These are phyloP conservation scores for Magnaporthiopsis incrustans DNA, from an alignment of 2,329 filamentous ascomycete species.

Conservation along the genomic window DNA sequence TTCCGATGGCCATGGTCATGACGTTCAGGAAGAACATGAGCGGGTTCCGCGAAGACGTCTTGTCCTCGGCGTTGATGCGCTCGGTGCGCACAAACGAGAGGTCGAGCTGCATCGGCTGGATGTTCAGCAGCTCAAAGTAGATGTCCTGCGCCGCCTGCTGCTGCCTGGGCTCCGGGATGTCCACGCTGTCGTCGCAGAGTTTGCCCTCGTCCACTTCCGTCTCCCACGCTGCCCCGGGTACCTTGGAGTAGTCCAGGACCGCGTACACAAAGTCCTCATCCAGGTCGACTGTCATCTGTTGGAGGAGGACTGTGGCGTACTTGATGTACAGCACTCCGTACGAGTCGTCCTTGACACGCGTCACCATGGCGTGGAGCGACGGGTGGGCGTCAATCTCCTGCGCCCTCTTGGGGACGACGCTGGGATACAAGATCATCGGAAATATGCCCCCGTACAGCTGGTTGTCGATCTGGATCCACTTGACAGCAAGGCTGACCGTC, in stretches of 20 bases:
- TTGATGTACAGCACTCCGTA: constrained; percentile 98
- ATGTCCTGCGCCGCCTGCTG: constrained; percentile 85
- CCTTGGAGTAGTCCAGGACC: constrained; percentile 87
- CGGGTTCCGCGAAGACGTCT: constrained; percentile 81
- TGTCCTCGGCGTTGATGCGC: constrained; percentile 91
- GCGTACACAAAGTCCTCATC: constrained; percentile 98
- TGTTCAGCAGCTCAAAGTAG: constrained; percentile 94
- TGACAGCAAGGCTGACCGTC: constrained; percentile 81
- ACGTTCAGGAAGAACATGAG: constrained; percentile 99
- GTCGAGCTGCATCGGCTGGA: constrained; percentile 97
- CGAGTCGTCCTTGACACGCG: constrained; percentile 93
- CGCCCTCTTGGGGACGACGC: constrained; percentile 92
- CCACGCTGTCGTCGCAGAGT: constrained; percentile 81
- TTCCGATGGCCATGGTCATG: constrained; percentile 98
- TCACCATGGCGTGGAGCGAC: constrained; percentile 85
- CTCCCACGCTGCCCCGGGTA: constrained; percentile 82
- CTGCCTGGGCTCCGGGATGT: constrained; percentile 85
- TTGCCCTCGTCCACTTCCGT: constrained; percentile 70
- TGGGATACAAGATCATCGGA: constrained; percentile 93
- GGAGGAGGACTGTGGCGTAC: constrained; percentile 85
- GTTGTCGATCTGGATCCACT: constrained; percentile 99
- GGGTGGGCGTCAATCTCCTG: constrained; percentile 95
- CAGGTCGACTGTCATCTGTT: constrained; percentile 96
- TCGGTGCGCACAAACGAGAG: constrained; percentile 96
- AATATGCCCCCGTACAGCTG: constrained; percentile 98